A percentile compares a stretch with the other conserved stretches of the same genome.
These are phyloP conservation scores for Kandelia obovata DNA, from an alignment of 345 rosid species.

Conservation along the genomic window DNA sequence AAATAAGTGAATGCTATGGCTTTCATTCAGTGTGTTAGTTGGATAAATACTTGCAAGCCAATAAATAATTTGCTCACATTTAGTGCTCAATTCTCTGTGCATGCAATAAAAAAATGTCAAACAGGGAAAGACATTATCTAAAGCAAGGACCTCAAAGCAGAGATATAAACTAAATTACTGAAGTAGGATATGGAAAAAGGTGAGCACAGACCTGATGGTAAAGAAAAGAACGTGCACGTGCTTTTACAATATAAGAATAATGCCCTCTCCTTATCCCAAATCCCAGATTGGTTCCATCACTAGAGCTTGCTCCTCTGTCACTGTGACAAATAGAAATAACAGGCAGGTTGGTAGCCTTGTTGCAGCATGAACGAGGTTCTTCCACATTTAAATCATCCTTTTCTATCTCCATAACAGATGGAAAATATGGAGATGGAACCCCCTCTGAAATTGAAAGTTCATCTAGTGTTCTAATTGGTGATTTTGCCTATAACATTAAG, in stretches of 20 bases:
- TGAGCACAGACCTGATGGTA: slow-evolving; percentile 71
- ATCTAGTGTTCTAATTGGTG: slow-evolving; percentile 73
- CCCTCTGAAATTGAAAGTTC: slow-evolving; percentile 68
- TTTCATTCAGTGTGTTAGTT: not conserved
- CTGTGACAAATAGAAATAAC: slow-evolving; percentile 22
- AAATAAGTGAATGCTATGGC: not conserved
- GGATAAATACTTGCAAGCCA: not conserved
- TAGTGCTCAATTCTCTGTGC: not conserved
- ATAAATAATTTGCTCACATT: not conserved
- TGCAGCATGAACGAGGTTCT: slow-evolving; percentile 29
- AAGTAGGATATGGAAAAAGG: not conserved
- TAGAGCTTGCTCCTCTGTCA: slow-evolving; percentile 12
- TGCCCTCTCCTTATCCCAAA: slow-evolving; percentile 67
- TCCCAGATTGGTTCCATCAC: slow-evolving; percentile 32
- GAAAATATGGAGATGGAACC: slow-evolving; percentile 61
- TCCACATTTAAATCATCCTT: slow-evolving; percentile 22
- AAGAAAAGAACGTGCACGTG: slow-evolving; percentile 75
- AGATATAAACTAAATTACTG: not conserved
- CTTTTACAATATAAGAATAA: slow-evolving; percentile 61
- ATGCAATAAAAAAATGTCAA: no score
- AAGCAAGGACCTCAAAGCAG: not conserved
- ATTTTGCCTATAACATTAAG: slow-evolving; percentile 54
- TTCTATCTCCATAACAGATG: slow-evolving; percentile 46
- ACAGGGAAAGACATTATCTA: not conserved
- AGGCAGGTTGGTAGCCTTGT: slow-evolving; percentile 19